Conservation (phyloP, 2,329 filamentous ascomycete species). For the Zymoseptoria brevis region DNA sequence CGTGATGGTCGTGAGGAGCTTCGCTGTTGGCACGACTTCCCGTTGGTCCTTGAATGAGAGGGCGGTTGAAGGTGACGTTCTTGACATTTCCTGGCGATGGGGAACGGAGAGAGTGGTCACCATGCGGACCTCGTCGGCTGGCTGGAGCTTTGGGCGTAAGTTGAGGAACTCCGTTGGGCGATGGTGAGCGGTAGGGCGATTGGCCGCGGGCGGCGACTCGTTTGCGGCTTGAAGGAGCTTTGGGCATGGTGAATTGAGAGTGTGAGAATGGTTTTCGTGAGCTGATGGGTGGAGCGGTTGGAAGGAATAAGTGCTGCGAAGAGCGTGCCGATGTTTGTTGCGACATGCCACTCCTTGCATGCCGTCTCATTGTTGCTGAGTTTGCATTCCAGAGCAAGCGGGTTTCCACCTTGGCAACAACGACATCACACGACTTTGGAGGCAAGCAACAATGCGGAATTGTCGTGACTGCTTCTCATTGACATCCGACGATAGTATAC, state of each 20-base stretch:
- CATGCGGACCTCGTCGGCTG: neutral
- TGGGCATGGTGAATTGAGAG: neutral
- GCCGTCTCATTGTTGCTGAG: neutral
- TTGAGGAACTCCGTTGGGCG: neutral
- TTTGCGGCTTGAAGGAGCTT: neutral
- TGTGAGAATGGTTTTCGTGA: neutral
- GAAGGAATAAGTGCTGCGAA: neutral
- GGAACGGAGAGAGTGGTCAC: neutral
- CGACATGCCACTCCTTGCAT: neutral
- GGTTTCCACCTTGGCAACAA: neutral
- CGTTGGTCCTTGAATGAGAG: neutral
- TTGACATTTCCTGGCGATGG: neutral
- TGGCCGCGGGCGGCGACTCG: too few species aligned
- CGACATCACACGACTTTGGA: neutral
- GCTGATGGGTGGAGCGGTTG: neutral
- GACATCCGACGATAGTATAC: neutral
- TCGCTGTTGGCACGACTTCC: neutral
- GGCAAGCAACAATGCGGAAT: neutral
- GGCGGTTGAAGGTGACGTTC: neutral
- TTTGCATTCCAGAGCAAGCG: neutral
- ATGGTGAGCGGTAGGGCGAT: neutral
- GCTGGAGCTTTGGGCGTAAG: neutral
- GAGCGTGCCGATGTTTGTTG: neutral
- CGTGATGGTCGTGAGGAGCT: neutral
- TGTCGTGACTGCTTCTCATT: neutral